Evolutionary conservation across 2,329 filamentous ascomycete genomes (phyloP).

Genomic region (Aspergillus novofumigatus): DNA sequence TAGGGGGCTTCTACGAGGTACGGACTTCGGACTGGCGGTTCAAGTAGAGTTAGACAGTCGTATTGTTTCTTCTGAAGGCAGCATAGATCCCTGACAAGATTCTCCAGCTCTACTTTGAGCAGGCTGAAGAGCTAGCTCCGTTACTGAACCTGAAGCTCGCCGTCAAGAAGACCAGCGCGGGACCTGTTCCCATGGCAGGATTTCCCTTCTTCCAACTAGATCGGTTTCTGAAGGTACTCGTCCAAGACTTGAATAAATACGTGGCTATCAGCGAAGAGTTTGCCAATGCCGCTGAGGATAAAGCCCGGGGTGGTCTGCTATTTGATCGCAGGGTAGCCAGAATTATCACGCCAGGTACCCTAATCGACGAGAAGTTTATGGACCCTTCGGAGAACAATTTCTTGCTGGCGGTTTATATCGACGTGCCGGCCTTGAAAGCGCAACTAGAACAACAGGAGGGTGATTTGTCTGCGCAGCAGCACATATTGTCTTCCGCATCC

Average conservation of each 20-base stretch:
- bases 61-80: neutral
- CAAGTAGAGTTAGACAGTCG: neutral
- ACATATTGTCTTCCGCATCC: conserved; percentile 27
- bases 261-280: conserved; percentile 95
- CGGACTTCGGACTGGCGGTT: conserved; percentile 2
- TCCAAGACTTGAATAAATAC: conserved; percentile 84
- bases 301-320: conserved; percentile 71
- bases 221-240: conserved; percentile 84
- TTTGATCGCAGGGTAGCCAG: conserved; percentile 82
- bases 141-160: conserved; percentile 84
- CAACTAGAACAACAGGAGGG: conserved; percentile 19
- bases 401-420: conserved; percentile 71
- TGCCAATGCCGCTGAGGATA: conserved; percentile 65
- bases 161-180: conserved; percentile 72
- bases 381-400: conserved; percentile 93
- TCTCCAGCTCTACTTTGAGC: conserved; percentile 78
- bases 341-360: conserved; percentile 87
- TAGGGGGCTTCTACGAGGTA: conserved; percentile 91
- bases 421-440: conserved; percentile 22
- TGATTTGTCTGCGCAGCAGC: conserved; percentile 20
- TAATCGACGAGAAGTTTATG: conserved; percentile 97
- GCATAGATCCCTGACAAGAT: conserved; percentile 5
- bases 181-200: conserved; percentile 84
- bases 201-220: conserved; percentile 94
- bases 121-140: conserved; percentile 84